Evolutionary conservation across 371 early-diverging fungal genomes (phyloP), one percentile per base, ranked within the genome.

Genomic region (Encephalitozoon hellem): DNA sequence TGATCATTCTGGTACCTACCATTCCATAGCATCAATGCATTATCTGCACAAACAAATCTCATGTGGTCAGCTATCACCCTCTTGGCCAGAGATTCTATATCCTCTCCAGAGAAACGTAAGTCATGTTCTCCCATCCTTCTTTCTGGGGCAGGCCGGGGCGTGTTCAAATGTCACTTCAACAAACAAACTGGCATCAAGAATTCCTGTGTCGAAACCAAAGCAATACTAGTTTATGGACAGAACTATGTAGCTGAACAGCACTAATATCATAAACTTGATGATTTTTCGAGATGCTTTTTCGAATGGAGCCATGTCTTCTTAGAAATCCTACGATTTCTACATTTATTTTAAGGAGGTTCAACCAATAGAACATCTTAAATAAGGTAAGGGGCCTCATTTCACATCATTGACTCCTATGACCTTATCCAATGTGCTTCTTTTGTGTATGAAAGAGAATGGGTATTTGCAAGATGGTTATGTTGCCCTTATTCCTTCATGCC

Each of bases 401-500:
- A 47, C 49, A 47, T 47, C 49, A 47, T 47, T 47, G 49, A 47
- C 6, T 4, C 5, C 21, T 47, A 21, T 18, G 18, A 47, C 18
- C 18, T 18, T 47, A 8, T 47, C 49, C 49, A 47, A 47, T 47
- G 21, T 47, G 21, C 49, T 47, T 47, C 2, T 21, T 43, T 42
- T 42, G 11, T 6, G 15, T 9, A 42, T 15, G 15, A 9, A 42
- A 42, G 28, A 26, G 54, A 28, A 28, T 34, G 6, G 6, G 6
- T 34, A 21, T 12, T 21, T 23, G 9, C 9, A 8, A 51, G n/a
- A 51, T 51, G 51, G 1, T 18, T 15, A 8, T 0, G 1, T n/a
- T 8, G 1, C 6, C 25, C 66, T 18, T 42, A 26, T 45, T 34
- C 65, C 26, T 9, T 66, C 32, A 78, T 78, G 78, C 45, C 68